Conservation (phyloP, 306 rosid species). For the Hylodesmum podocarpum region DNA sequence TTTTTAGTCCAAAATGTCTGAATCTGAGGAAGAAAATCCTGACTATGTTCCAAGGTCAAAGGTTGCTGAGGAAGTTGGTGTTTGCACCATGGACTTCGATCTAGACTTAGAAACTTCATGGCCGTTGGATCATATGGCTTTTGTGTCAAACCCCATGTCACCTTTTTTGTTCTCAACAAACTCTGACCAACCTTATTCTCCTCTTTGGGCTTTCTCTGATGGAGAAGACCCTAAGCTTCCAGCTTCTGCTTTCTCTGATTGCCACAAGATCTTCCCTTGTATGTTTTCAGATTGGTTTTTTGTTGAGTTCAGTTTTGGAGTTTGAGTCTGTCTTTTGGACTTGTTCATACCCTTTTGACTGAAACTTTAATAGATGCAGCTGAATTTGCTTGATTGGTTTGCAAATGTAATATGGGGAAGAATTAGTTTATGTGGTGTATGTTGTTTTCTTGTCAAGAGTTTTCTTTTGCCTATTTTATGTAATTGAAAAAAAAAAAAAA, state of each 20-base stretch:
- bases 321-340: conserved; percentile 8
- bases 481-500: neutral
- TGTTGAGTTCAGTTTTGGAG: neutral
- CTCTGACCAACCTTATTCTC: conserved; percentile 63
- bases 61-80: conserved; percentile 19
- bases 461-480: conserved; percentile 8
- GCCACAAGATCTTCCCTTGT: conserved; percentile 50
- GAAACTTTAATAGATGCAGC: conserved; percentile 3
- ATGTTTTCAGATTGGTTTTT: conserved; percentile 34
- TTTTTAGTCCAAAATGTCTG: conserved; percentile 43
- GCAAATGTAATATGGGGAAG: neutral
- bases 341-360: conserved; percentile 6
- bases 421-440: neutral
- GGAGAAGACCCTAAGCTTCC: conserved; percentile 37
- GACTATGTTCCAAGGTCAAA: conserved; percentile 42
- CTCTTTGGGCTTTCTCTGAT: conserved; percentile 70
- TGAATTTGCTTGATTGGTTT: conserved; percentile 1
- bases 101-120: conserved; percentile 66
- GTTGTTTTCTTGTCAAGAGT: neutral
- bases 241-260: conserved; percentile 47
- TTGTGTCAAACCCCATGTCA: conserved; percentile 59
- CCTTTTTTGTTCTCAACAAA: conserved; percentile 50
- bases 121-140: conserved; percentile 74
- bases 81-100: conserved; percentile 69
- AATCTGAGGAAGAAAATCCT: conserved; percentile 53